A percentile compares a stretch with the other conserved stretches of the same genome.
These are phyloP conservation scores for Oryza nivara DNA, from an alignment of 176 grass and related monocot species.

Conservation along the genomic window DNA sequence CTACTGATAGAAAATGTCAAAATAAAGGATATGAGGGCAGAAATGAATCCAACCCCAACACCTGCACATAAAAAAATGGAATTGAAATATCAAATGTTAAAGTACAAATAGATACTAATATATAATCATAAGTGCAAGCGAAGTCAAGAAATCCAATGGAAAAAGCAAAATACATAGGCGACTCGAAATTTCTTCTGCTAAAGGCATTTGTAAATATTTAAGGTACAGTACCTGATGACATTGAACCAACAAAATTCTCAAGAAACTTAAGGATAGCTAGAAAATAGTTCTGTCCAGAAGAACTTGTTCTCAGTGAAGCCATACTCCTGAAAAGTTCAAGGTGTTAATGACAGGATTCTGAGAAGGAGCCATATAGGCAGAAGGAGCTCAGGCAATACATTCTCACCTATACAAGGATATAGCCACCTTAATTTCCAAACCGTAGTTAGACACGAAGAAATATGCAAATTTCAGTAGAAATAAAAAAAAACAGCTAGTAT, in stretches of 20 bases:
- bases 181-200: not conserved
- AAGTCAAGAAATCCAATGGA: slow-evolving; percentile 3
- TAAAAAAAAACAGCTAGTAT: not conserved
- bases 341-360: slow-evolving; percentile 15
- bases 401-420: slow-evolving; percentile 94
- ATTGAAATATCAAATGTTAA: slow-evolving; percentile 22
- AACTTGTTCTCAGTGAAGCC: slow-evolving; percentile 59
- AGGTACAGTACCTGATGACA: slow-evolving; percentile 61
- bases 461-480: slow-evolving; percentile 38
- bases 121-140: not conserved
- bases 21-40: slow-evolving; percentile 75
- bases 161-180: not conserved
- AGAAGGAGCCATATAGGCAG: not conserved
- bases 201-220: slow-evolving; percentile 6
- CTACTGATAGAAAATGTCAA: slow-evolving; percentile 16
- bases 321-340: slow-evolving; percentile 55
- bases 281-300: slow-evolving; percentile 58
- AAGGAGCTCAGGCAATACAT: not conserved
- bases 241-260: slow-evolving; percentile 73
- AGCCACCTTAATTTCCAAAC: slow-evolving; percentile 71
- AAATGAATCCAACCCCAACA: slow-evolving; percentile 68
- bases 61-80: slow-evolving; percentile 37
- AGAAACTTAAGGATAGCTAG: slow-evolving; percentile 64
- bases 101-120: not conserved
- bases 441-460: slow-evolving; percentile 35